These are phyloP conservation scores for Fusarium sp. DNA, from an alignment of 2,329 filamentous ascomycete species.

Conservation along the genomic window DNA sequence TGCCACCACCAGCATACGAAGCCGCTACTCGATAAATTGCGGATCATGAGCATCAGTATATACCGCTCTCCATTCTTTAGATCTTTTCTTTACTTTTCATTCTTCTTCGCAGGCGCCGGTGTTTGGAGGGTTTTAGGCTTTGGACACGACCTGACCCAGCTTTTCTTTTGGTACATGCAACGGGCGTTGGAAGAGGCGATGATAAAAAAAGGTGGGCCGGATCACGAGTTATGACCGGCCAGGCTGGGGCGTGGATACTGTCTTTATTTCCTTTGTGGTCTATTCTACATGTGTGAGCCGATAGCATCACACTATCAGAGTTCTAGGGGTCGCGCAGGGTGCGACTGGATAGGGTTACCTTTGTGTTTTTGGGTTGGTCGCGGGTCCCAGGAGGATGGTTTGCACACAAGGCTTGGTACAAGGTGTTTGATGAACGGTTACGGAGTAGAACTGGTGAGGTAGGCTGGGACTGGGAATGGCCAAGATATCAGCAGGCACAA, in stretches of 20 bases:
- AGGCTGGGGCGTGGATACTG: constrained; percentile 22
- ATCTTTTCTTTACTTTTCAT: constrained; percentile 26
- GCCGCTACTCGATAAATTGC: constrained; percentile 55
- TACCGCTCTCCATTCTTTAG: constrained; percentile 35
- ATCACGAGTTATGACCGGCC: constrained; percentile 30
- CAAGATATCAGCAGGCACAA: constrained; percentile 20
- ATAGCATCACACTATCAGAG: constrained; percentile 18
- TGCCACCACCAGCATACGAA: constrained; percentile 73
- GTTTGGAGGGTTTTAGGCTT: constrained; percentile 32
- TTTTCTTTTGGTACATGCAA: constrained; percentile 33
- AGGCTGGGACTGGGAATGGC: constrained; percentile 15
- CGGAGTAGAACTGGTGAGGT: constrained; percentile 18
- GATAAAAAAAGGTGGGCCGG: constrained; percentile 41
- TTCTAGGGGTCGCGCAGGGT: constrained; percentile 23
- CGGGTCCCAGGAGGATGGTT: constrained; percentile 35
- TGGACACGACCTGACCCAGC: constrained; percentile 20
- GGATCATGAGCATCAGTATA: constrained; percentile 23
- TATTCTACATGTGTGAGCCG: constrained; percentile 22
- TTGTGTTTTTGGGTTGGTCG: constrained; percentile 28
- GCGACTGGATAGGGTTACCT: constrained; percentile 14
- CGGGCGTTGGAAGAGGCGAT: constrained; percentile 38
- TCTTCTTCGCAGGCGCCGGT: constrained; percentile 38
- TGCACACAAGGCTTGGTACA: constrained; percentile 5
- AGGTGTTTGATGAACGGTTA: constrained; percentile 31
- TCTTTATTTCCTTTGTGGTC: constrained; percentile 18